Evolutionary conservation across 139 green algal species (phyloP), one percentile per base, ranked within the genome.

Genomic region (Coccomyxa sp.): DNA sequence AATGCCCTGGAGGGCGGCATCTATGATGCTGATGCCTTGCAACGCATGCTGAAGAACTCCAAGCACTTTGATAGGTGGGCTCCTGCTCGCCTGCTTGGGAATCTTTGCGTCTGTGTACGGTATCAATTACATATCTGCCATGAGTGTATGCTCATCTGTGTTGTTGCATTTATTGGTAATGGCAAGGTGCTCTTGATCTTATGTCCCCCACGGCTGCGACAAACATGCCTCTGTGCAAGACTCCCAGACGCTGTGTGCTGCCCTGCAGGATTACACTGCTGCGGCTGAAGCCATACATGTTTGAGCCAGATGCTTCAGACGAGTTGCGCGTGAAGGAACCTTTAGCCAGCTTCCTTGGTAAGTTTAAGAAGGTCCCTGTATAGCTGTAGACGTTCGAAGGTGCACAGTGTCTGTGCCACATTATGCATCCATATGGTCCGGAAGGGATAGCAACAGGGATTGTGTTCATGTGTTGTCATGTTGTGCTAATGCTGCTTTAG

Each of bases 1-100:
- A 76, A 76, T 37, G 71, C 71, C 6, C 71, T 76, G 71, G 71
- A 76, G 71, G 71, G 71, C 7, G 71, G 71, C 38, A 76, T 76
- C 71, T 76, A 76, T 38, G 35, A 76, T 7, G 38, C 24, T 7
- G 71, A 55, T 38, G 39, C 38, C 1, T 38, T 76, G 18, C 12
- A 76, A 8, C 71, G 71, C 38, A 76, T 76, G 71, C 14, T 27
- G 8, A 18, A 24, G 24, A 76, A 58, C 38, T 55, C 71, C 38
- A 55, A 55, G 7, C 38, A 76, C 71, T 76, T 76, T 34, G 24
- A 71, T 10, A 31, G 64, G 64, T 36, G 29, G 2, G 7, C 64
- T 10, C 2, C 64, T 34, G 2, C 2, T 6, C 35, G 7, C 18
- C 6, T 71, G 6, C n/a, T 71, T 64, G 50, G 3, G 35, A 34